Base-by-base conservation (phyloP, 148 eudicot genomes). In the Suaeda aralocaspica region DNA sequence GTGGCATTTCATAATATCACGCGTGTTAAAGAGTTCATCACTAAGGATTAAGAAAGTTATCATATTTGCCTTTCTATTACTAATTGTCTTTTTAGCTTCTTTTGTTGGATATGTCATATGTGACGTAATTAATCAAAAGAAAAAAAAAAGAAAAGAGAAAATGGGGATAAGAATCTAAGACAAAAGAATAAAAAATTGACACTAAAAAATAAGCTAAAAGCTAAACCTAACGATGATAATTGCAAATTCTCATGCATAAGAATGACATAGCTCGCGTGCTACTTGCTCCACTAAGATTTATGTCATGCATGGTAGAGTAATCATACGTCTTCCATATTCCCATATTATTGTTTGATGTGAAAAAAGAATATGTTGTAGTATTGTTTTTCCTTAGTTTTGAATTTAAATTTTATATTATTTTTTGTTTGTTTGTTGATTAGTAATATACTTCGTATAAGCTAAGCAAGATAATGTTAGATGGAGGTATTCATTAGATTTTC, bases 211-310 rank as follows among this genome's bases (percentile, higher is more conserved):
- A 13, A 9, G 1, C 21, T 30, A 60, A 60, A 34, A 22, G 65
- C 65, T 10, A 25, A 9, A 16, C 45, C 65, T 41, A 16, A 16
- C 13, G 39, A 33, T 55, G 50, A 68, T 68, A 55, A 68, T 68
- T 68, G 72, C 72, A 68, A 55, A 24, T 55, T 68, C 72, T 50
- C 72, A 68, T 68, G 72, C 72, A 55, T 50, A 7, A 34, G 24
- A 68, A 58, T 68, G 72, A 68, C 72, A 36, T 53, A 25, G 46
- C 72, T 68, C 62, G 72, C 62, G 72, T 68, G 72, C 72, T 68
- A 68, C 72, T 55, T 68, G 72, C 72, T 68, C 72, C 72, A 68
- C 63, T 53, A 39, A 34, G 21, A 11, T 5, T 45, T 30, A 50
- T 67, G 59, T 50, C 59, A n/a, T 34, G 15, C 50, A 46, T 46